Evolutionary conservation across 2,329 filamentous ascomycete genomes (phyloP).

Genomic region (Endocalyx cinctus): DNA sequence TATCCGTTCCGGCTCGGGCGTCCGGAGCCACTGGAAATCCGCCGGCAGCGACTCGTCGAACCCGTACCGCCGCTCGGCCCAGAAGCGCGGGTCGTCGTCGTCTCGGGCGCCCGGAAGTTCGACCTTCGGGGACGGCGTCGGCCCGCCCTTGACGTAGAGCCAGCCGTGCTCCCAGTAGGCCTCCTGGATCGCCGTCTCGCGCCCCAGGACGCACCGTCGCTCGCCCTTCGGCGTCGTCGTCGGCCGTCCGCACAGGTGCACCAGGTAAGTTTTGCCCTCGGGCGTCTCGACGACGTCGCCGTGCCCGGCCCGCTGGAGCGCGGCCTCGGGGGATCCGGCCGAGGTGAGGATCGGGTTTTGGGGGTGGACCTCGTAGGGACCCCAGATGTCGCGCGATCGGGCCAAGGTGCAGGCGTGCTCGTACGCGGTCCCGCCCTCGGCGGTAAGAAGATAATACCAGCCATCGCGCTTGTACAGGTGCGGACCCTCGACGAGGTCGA

Average conservation of each 20-base stretch:
- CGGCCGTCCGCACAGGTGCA: slow-evolving; percentile 49
- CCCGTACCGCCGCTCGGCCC: slow-evolving; percentile 43
- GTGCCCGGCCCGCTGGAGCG: slow-evolving; percentile 49
- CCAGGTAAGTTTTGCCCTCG: slow-evolving; percentile 48
- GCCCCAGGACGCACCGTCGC: slow-evolving; percentile 48
- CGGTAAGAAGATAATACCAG: slow-evolving; percentile 57
- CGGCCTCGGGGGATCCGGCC: slow-evolving; percentile 43
- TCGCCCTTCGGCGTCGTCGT: slow-evolving; percentile 46
- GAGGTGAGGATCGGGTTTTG: slow-evolving; percentile 53
- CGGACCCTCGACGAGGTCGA: slow-evolving; percentile 52
- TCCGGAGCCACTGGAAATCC: slow-evolving; percentile 56
- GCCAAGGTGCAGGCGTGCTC: slow-evolving; percentile 58
- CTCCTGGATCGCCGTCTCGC: slow-evolving; percentile 55
- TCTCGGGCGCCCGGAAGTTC: slow-evolving; percentile 45
- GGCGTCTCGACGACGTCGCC: slow-evolving; percentile 51
- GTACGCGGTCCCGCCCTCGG: slow-evolving; percentile 57
- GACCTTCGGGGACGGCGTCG: slow-evolving; percentile 48
- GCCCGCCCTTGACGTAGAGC: slow-evolving; percentile 57
- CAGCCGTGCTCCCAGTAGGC: slow-evolving; percentile 59
- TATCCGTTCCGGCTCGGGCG: slow-evolving; percentile 50
- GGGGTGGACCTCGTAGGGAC: slow-evolving; percentile 58
- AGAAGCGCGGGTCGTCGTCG: slow-evolving; percentile 47
- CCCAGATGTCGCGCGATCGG: slow-evolving; percentile 47
- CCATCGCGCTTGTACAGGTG: slow-evolving; percentile 55
- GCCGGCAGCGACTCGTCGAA: slow-evolving; percentile 42